Conservation (phyloP, 2,329 filamentous ascomycete genomes). For the Fusarium hainanense region DNA sequence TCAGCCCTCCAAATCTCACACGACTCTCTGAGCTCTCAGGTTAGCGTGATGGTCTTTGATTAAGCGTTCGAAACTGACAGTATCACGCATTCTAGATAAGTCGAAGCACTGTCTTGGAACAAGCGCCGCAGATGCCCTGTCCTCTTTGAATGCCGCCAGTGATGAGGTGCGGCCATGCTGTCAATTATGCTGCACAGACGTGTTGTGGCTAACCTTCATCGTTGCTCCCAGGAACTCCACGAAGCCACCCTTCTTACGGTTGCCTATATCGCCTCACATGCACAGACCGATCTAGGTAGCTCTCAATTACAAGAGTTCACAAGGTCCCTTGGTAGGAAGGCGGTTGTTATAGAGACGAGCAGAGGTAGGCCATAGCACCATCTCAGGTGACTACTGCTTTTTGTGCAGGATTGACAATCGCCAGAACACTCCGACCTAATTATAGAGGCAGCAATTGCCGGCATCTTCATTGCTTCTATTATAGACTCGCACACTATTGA, state of each 20-base stretch:
- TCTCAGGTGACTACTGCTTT: background rate
- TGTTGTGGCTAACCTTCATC: slow-evolving; percentile 9
- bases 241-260: slow-evolving; percentile 6
- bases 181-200: background rate
- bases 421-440: slow-evolving; percentile 10
- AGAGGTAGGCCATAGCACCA: background rate
- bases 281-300: background rate
- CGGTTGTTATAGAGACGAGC: background rate
- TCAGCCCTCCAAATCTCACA: slow-evolving; percentile 23
- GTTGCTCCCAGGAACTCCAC: slow-evolving; percentile 9
- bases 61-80: background rate
- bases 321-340: background rate
- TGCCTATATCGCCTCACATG: background rate
- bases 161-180: background rate
- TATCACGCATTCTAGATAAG: background rate
- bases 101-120: background rate
- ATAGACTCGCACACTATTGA: slow-evolving; percentile 9
- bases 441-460: slow-evolving; percentile 46
- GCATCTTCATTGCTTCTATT: slow-evolving; percentile 44
- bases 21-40: slow-evolving; percentile 23
- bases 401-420: background rate
- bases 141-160: background rate
- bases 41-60: slow-evolving; percentile 1
- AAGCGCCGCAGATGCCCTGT: background rate
- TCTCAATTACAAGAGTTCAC: background rate